A percentile compares a stretch with the other conserved stretches of the same genome.
Evolutionary conservation across 1,284 basidiomycete species (phyloP).

Genomic region (Cutaneotrichosporon dermatis): DNA sequence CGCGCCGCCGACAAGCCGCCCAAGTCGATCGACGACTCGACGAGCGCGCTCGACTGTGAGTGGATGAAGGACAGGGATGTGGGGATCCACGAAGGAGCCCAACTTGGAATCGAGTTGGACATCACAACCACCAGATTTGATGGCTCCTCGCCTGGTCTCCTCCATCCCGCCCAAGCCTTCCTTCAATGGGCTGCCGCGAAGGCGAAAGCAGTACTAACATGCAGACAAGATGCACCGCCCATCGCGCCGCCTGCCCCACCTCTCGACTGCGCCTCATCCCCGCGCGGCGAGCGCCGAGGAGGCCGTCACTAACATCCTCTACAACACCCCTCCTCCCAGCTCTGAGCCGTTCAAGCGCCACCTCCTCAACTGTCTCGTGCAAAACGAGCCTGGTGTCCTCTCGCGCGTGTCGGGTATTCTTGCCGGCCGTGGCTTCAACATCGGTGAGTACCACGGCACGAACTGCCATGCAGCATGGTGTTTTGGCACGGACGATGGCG

Average conservation of each 20-base stretch:
- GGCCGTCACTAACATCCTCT: conserved; percentile 90
- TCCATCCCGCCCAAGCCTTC: no score
- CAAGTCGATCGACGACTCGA: conserved; percentile 74
- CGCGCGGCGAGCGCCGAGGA: conserved; percentile 69
- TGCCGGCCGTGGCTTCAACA: conserved; percentile 97
- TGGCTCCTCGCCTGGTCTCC: no score
- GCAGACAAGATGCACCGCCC: conserved; percentile 48
- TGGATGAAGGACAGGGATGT: conserved; percentile 37
- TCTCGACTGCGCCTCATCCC: conserved; percentile 31
- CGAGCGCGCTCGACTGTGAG: conserved; percentile 93
- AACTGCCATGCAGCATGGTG: no score
- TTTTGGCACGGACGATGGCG: no score
- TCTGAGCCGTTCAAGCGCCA: conserved; percentile 96
- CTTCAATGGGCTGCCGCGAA: no score
- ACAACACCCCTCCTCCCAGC: conserved; percentile 91
- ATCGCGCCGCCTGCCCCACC: conserved; percentile 38
- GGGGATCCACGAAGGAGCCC: neutral
- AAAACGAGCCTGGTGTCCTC: conserved; percentile 98
- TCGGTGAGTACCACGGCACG: conserved; percentile 51
- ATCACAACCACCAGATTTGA: no score
- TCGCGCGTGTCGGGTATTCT: conserved; percentile 96
- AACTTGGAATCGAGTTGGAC: neutral
- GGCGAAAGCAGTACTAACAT: neutral
- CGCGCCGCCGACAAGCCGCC: conserved; percentile 21
- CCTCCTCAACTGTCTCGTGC: conserved; percentile 95